Percentiles rank a stretch among this genome's conserved stretches.
Evolutionary conservation across 306 rosid species (phyloP).

Genomic region (Senna siamea): DNA sequence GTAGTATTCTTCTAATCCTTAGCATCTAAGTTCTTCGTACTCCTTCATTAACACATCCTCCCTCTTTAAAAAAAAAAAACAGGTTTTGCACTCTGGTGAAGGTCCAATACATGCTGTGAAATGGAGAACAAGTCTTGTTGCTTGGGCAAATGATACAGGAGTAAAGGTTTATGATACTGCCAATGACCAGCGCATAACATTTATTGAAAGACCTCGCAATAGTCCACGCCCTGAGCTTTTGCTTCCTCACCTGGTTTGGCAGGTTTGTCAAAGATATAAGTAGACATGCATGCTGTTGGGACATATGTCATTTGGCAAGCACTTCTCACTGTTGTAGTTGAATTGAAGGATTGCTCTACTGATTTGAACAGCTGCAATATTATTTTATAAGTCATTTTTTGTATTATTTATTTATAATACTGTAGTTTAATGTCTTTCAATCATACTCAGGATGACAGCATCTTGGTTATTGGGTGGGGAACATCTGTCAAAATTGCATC

Average conservation of each 20-base stretch:
- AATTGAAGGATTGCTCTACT: conserved; percentile 26
- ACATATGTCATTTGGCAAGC: conserved; percentile 23
- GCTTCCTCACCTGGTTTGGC: conserved; percentile 89
- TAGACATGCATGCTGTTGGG: conserved; percentile 27
- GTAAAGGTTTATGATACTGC: conserved; percentile 86
- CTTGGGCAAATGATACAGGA: conserved; percentile 93
- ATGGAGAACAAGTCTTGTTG: conserved; percentile 84
- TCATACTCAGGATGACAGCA: conserved; percentile 65
- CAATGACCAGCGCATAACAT: conserved; percentile 82
- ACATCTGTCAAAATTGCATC: conserved; percentile 82
- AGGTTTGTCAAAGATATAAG: conserved; percentile 54
- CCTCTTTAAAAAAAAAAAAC: conserved; percentile 12
- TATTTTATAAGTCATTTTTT: not conserved
- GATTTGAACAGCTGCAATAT: not conserved
- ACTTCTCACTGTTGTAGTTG: not conserved
- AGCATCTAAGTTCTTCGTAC: not conserved
- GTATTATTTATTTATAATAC: conserved; percentile 12
- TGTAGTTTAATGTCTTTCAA: conserved; percentile 37
- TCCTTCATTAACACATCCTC: conserved; percentile 4
- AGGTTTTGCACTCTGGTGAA: conserved; percentile 93
- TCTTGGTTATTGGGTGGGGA: conserved; percentile 92
- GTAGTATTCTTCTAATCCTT: conserved; percentile 28
- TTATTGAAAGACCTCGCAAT: conserved; percentile 82
- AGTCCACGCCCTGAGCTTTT: conserved; percentile 84
- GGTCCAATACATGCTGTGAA: conserved; percentile 87